These are phyloP conservation scores for Suhomyces bokatorum DNA, from an alignment of 1,139 yeast genomes.

Conservation along the genomic window DNA sequence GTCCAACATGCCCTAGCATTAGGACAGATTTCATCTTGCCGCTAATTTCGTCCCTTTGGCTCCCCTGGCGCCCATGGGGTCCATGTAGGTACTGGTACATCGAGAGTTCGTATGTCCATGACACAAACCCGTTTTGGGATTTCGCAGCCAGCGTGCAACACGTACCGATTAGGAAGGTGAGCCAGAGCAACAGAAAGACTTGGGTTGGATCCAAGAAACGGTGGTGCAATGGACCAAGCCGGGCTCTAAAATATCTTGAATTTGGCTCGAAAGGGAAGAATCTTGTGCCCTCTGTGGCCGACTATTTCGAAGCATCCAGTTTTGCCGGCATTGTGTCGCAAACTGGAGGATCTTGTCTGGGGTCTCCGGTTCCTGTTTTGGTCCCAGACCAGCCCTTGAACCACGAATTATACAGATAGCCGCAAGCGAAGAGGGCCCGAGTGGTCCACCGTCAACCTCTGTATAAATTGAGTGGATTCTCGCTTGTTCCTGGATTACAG, in stretches of 20 bases:
- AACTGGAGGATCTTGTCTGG: background rate
- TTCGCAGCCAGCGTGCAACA: constrained; percentile 16
- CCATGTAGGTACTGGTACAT: too few relatives aligned
- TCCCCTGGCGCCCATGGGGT: too few relatives aligned
- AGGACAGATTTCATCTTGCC: too few relatives aligned
- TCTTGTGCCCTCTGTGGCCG: too few relatives aligned
- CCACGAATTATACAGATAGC: background rate
- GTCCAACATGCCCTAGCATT: background rate
- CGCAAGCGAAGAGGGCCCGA: background rate
- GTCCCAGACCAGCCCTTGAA: background rate
- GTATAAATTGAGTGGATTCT: background rate
- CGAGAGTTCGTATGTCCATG: background rate
- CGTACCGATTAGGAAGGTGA: constrained; percentile 6
- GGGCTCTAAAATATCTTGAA: too few relatives aligned
- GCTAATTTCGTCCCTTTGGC: too few relatives aligned
- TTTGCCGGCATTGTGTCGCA: background rate
- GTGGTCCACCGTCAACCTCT: background rate
- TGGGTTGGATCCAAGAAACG: background rate
- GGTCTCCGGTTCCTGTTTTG: background rate
- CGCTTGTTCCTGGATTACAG: background rate
- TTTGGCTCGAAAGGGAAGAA: too few relatives aligned
- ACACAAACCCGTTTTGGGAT: constrained; percentile 12
- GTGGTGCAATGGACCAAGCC: background rate
- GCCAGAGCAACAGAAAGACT: background rate
- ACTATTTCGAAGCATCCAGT: too few relatives aligned